Evolutionary conservation across 208 protist genomes (phyloP).

Genomic region (Endotrypanum monterogeii): DNA sequence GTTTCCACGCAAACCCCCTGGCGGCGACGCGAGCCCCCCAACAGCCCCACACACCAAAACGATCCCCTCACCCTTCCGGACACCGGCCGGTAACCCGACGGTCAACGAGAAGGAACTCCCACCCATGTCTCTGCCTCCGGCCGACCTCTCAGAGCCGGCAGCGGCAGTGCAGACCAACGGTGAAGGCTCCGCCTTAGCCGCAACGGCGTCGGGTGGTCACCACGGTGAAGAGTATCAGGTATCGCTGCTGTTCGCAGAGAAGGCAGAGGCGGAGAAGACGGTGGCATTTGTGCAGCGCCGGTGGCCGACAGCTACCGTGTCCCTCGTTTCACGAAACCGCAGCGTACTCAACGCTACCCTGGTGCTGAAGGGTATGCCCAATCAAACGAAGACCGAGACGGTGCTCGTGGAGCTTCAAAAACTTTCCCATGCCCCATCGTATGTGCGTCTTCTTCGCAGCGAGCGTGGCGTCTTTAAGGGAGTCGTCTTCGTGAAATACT

Average conservation of each 20-base stretch:
- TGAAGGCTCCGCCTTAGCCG: not conserved
- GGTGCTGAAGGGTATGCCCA: conserved; percentile 81
- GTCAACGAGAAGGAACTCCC: conserved; percentile 35
- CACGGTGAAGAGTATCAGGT: conserved; percentile 47
- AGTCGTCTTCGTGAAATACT: conserved; percentile 85
- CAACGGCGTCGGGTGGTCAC: conserved; percentile 8
- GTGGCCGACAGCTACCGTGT: conserved; percentile 57
- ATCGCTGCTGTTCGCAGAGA: conserved; percentile 75
- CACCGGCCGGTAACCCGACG: conserved; percentile 27
- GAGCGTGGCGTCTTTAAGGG: conserved; percentile 85
- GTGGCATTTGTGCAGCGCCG: conserved; percentile 53
- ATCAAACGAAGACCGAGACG: conserved; percentile 61
- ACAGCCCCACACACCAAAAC: conserved; percentile 4
- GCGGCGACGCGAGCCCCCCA: conserved; percentile 9
- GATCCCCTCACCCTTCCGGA: conserved; percentile 31
- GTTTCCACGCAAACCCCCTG: conserved; percentile 32
- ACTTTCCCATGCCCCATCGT: conserved; percentile 69
- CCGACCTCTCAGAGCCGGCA: conserved; percentile 26
- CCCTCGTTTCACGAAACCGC: conserved; percentile 59
- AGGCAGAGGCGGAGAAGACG: conserved; percentile 67
- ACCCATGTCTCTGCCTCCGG: conserved; percentile 52
- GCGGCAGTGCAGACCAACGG: conserved; percentile 2
- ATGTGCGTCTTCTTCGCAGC: conserved; percentile 79
- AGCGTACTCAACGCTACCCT: conserved; percentile 69
- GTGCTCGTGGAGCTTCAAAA: conserved; percentile 64